Evolutionary conservation across 345 rosid species (phyloP).

Genomic region (Eucalyptus sideroxylon): DNA sequence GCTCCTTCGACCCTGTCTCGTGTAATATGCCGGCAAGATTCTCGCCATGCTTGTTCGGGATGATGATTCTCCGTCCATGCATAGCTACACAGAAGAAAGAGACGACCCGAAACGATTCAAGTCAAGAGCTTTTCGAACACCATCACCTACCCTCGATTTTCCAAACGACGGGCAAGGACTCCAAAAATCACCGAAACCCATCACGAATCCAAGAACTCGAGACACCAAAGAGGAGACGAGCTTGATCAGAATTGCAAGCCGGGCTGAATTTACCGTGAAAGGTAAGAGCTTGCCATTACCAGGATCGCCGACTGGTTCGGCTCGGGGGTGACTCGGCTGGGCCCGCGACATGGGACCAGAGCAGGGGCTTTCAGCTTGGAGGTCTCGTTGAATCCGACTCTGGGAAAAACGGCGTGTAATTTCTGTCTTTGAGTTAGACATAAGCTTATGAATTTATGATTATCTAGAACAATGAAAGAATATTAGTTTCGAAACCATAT

Average conservation of each 20-base stretch:
- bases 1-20: slow-evolving; percentile 63
- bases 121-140: neutral
- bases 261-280: neutral
- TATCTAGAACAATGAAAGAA: neutral
- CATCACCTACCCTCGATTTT: neutral
- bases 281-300: neutral
- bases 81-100: neutral
- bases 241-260: neutral
- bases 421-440: neutral
- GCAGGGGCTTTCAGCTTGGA: neutral
- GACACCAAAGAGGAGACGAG: neutral
- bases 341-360: neutral
- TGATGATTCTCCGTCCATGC: slow-evolving; percentile 17
- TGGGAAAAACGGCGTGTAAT: neutral
- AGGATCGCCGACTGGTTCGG: neutral
- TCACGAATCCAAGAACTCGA: neutral
- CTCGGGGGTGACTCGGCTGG: neutral
- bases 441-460: neutral
- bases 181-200: neutral
- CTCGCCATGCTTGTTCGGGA: slow-evolving; percentile 54
- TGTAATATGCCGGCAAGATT: slow-evolving; percentile 71
- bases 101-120: neutral
- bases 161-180: neutral
- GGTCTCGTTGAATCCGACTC: neutral
- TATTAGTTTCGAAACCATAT: neutral